A percentile compares a stretch with the other conserved stretches of the same genome.
These are phyloP conservation scores for Aspergillus pseudoglaucus DNA, from an alignment of 2,329 filamentous ascomycete species.

Conservation along the genomic window DNA sequence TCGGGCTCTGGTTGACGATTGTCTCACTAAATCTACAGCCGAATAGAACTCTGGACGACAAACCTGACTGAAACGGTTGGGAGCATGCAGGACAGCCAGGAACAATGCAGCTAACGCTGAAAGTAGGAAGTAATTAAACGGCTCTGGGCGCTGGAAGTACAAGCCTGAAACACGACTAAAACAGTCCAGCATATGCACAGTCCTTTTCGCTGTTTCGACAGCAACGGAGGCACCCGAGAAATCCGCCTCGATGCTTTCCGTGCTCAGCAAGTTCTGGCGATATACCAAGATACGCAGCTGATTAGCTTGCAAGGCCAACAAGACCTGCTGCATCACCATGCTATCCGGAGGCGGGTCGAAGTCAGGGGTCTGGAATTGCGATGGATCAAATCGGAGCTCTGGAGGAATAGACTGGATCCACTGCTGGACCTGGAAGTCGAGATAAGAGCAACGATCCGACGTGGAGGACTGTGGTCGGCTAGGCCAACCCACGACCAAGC, in stretches of 20 bases:
- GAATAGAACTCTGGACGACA: slow-evolving; percentile 43
- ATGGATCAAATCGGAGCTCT: slow-evolving; percentile 35
- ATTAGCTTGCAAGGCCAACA: slow-evolving; percentile 43
- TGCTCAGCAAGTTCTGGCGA: slow-evolving; percentile 37
- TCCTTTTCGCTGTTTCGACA: slow-evolving; percentile 35
- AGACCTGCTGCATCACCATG: slow-evolving; percentile 37
- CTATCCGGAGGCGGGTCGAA: slow-evolving; percentile 21
- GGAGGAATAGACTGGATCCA: slow-evolving; percentile 43
- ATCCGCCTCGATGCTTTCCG: slow-evolving; percentile 32
- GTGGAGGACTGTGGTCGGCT: slow-evolving; percentile 26
- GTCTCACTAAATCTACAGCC: slow-evolving; percentile 54
- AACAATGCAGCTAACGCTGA: slow-evolving; percentile 37
- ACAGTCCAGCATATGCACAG: slow-evolving; percentile 32
- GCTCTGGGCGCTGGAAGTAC: slow-evolving; percentile 34
- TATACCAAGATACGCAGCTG: slow-evolving; percentile 42
- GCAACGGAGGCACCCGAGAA: slow-evolving; percentile 33
- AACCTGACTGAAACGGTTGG: slow-evolving; percentile 34
- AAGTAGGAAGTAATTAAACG: slow-evolving; percentile 39
- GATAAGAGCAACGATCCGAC: slow-evolving; percentile 32
- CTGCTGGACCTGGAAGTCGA: slow-evolving; percentile 40
- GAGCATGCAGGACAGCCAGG: slow-evolving; percentile 42
- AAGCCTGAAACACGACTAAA: slow-evolving; percentile 32
- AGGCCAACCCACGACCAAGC: slow-evolving; percentile 35
- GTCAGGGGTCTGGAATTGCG: slow-evolving; percentile 10
- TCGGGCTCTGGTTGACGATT: slow-evolving; percentile 50